Conservation (phyloP, 352 stramenopile genomes). For the Pythium sukuiense region DNA sequence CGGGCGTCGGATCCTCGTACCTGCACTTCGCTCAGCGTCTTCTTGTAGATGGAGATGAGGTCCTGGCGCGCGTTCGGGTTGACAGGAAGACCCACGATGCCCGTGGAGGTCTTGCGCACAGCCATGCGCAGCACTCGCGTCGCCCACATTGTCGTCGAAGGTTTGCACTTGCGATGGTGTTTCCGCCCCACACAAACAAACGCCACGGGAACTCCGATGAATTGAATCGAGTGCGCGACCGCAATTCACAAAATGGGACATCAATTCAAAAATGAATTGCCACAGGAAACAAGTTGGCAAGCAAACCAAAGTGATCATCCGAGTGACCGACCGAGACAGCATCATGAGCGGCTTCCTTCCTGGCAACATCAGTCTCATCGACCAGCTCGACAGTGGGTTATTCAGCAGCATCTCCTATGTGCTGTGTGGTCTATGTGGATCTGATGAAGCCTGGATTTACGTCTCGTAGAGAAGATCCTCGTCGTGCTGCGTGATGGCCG, state of each 20-base stretch:
- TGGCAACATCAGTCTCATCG: constrained; percentile 80
- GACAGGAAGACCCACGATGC: constrained; percentile 80
- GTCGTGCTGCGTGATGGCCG: constrained; percentile 95
- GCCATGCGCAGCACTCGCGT: constrained; percentile 82
- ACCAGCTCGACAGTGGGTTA: constrained; percentile 82
- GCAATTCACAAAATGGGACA: constrained; percentile 21
- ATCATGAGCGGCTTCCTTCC: constrained; percentile 76
- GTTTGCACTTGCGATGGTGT: constrained; percentile 19
- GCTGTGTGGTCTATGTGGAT: background rate
- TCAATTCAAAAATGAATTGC: constrained; percentile 24
- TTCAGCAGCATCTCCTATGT: background rate
- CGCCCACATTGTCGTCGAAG: constrained; percentile 59
- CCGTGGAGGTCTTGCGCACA: constrained; percentile 87
- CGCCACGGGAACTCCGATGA: constrained; percentile 16
- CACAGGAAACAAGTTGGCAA: background rate
- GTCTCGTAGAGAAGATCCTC: constrained; percentile 73
- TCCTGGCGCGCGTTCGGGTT: constrained; percentile 83
- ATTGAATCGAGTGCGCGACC: constrained; percentile 8
- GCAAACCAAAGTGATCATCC: background rate
- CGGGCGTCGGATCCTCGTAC: constrained; percentile 31
- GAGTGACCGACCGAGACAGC: constrained; percentile 5
- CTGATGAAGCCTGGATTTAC: background rate
- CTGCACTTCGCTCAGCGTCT: constrained; percentile 81
- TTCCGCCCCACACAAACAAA: constrained; percentile 36
- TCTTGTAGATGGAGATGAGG: constrained; percentile 83